Percentiles rank a stretch among this genome's conserved stretches.
These are phyloP conservation scores for Wickerhamiella dianesei DNA, from an alignment of 805 yeast species.

Conservation along the genomic window DNA sequence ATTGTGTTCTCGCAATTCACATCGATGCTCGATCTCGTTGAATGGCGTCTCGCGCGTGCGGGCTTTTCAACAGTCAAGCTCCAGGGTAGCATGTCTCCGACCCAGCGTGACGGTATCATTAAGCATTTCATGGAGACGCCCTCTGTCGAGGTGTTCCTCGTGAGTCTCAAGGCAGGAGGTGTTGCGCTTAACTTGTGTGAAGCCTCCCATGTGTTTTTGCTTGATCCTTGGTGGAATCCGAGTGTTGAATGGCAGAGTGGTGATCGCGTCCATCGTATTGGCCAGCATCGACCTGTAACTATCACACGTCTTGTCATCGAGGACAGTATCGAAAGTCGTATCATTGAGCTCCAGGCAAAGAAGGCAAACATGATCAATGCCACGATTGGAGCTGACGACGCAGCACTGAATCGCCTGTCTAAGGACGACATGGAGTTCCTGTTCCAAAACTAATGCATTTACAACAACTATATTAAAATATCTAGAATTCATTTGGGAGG, in stretches of 20 bases:
- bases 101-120: constrained; percentile 85
- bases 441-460: constrained; percentile 50
- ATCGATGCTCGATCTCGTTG: constrained; percentile 88
- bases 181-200: constrained; percentile 94
- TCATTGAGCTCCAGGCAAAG: constrained; percentile 90
- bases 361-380: constrained; percentile 98
- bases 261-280: constrained; percentile 95
- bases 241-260: constrained; percentile 97
- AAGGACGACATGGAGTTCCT: constrained; percentile 92
- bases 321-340: constrained; percentile 92
- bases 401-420: constrained; percentile 75
- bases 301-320: constrained; percentile 89
- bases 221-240: constrained; percentile 99
- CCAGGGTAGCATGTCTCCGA: constrained; percentile 95
- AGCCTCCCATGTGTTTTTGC: constrained; percentile 87
- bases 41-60: constrained; percentile 88
- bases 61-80: constrained; percentile 90
- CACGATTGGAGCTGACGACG: constrained; percentile 83
- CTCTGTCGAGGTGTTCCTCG: constrained; percentile 82
- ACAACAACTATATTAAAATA: too few relatives aligned
- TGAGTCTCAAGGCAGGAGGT: constrained; percentile 96
- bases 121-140: constrained; percentile 86
- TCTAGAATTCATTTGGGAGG: too few relatives aligned
- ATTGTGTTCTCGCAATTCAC: constrained; percentile 97
- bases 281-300: constrained; percentile 87